Percentiles rank a stretch among this genome's conserved stretches.
Conservation (phyloP, 202 grass and related monocot species). For the Setaria viridis region DNA sequence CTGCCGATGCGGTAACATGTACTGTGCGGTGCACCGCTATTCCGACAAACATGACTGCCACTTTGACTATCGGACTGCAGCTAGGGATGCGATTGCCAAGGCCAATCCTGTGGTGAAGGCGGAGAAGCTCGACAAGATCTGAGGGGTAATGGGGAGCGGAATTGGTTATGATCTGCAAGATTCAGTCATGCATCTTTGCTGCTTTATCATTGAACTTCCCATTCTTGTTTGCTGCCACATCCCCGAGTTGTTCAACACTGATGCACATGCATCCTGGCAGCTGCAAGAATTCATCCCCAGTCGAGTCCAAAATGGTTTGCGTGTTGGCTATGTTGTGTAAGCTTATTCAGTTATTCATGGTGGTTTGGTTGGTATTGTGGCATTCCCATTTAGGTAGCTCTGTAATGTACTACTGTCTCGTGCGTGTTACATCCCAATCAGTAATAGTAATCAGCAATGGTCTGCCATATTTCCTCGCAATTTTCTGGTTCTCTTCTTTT, state of each 20-base stretch:
- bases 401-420: constrained; percentile 56
- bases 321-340: constrained; percentile 64
- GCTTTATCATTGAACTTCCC: constrained; percentile 45
- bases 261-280: constrained; percentile 60
- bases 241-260: constrained; percentile 36
- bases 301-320: constrained; percentile 62
- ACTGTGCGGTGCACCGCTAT: constrained; percentile 76
- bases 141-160: constrained; percentile 32
- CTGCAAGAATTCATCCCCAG: constrained; percentile 54
- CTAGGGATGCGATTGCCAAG: constrained; percentile 81
- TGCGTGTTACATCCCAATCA: constrained; percentile 54
- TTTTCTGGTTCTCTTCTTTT: not conserved
- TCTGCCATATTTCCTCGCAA: constrained; percentile 37
- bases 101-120: constrained; percentile 94
- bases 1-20: constrained; percentile 81
- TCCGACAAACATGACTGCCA: constrained; percentile 92
- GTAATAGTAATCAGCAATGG: constrained; percentile 63
- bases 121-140: constrained; percentile 94
- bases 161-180: constrained; percentile 33
- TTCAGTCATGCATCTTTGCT: constrained; percentile 31
- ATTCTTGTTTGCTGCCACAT: constrained; percentile 62
- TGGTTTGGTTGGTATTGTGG: constrained; percentile 60
- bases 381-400: constrained; percentile 63
- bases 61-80: constrained; percentile 81
- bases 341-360: constrained; percentile 67